Evolutionary conservation across 331 rosid species (phyloP), one percentile per base, ranked within the genome.

Genomic region (Malus hybrid): DNA sequence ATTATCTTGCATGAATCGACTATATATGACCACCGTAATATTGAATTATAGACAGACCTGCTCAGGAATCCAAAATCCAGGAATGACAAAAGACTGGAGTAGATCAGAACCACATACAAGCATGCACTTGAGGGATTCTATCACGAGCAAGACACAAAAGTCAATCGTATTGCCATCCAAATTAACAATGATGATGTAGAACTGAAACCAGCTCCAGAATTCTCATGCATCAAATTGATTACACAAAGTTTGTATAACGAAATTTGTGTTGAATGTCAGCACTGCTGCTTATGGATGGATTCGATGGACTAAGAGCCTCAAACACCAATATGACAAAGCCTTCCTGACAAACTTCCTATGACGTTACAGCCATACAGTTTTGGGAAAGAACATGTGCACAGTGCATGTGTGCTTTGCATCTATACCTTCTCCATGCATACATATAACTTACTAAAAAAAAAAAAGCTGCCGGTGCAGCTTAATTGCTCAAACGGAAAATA

Each of bases 51-150:
- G 29, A 77, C 59, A 27, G 83, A 94, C 93, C 93, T 90, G 97
- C 57, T 88, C 93, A 5, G 54, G 84, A 65, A 87, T 78, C 99
- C 97, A 95, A 27, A 76, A 16, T 82, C 93, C 97, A 71, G 97
- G 97, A 82, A 82, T 80, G 69, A 84, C 76, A 77, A 95, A 95
- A 67, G 97, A 92, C 24, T 86, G 91, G 52, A 95, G 87, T 59
- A 95, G 90, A 89, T 94, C 99, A 57, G 97, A 92, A 80, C 97
- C 99, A 52, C 99, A 94, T 39, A 90, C 86, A 57, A 92, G 90
- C 96, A 94, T 84, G 86, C 91, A 90, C 85, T 85, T 88, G 24
- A 94, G 85, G 72, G 89, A 84, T 85, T 89, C 97, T 92, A 80
- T 60, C 78, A 81, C 62, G 80, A 75, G 76, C 59, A 74, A 69